Conservation (phyloP, 2,329 filamentous ascomycete species). For the Apiospora malaysiana region DNA sequence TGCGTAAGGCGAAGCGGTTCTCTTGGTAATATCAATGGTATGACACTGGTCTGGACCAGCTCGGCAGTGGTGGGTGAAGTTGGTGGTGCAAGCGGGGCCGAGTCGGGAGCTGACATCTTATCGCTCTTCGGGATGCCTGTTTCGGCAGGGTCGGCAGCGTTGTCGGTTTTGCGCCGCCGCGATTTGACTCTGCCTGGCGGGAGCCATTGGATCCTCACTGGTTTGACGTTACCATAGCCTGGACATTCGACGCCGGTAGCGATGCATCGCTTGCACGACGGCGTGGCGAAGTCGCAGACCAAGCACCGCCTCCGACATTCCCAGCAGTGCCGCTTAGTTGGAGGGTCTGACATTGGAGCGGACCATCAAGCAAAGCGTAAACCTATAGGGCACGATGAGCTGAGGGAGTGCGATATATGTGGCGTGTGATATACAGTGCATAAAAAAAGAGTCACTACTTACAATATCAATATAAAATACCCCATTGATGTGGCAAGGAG, state of each 20-base stretch:
- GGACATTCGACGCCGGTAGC: conserved; percentile 34
- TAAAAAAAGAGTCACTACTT: no score
- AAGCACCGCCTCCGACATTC: conserved; percentile 37
- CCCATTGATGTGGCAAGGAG: no score
- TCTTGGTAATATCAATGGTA: neutral
- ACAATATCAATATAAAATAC: no score
- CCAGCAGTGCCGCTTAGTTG: conserved; percentile 36
- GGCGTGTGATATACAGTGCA: neutral
- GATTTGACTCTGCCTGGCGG: conserved; percentile 33
- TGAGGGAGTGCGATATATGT: neutral
- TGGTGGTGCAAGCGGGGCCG: neutral
- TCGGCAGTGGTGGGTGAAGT: neutral
- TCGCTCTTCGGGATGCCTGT: neutral
- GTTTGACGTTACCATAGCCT: conserved; percentile 35
- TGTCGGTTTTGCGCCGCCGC: conserved; percentile 22
- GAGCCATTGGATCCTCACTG: conserved; percentile 33
- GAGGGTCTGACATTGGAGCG: neutral
- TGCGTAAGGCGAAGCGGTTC: neutral
- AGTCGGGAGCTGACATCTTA: neutral
- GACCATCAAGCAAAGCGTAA: neutral
- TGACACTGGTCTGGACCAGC: neutral
- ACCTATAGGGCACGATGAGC: neutral
- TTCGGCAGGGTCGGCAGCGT: neutral
- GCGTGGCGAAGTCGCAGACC: conserved; percentile 38
- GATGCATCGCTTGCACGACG: conserved; percentile 36